A percentile compares a stretch with the other conserved stretches of the same genome.
Evolutionary conservation across 805 yeast species (phyloP).

Genomic region (Hanseniaspora singularis): DNA sequence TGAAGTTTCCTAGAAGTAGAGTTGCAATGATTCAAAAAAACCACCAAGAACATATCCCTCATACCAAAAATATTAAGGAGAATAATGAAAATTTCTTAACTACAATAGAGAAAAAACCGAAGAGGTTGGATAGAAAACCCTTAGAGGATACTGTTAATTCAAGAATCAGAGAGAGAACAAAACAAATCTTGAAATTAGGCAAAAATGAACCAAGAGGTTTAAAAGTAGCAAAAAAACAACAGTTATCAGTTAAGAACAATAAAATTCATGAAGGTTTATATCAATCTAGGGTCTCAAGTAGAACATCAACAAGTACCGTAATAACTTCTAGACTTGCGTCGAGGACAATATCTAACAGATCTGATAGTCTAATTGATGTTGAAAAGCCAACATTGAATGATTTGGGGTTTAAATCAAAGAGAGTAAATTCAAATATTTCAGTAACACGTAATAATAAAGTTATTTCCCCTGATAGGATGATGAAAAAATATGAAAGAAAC

Average conservation of each 20-base stretch:
- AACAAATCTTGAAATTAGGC: too few species aligned
- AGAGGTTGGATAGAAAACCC: background rate
- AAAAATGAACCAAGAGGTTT: too few species aligned
- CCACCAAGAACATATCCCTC: background rate
- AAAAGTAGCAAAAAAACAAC: too few species aligned
- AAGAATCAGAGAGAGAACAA: background rate
- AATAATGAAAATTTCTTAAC: too few species aligned
- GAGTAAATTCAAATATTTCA: too few species aligned
- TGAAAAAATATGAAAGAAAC: conserved; percentile 1
- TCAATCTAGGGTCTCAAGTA: background rate
- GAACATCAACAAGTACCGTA: background rate
- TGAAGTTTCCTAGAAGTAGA: conserved; percentile 28
- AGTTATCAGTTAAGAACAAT: too few species aligned
- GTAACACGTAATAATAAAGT: too few species aligned
- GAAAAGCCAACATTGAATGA: background rate
- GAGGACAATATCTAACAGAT: background rate
- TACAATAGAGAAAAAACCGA: too few species aligned
- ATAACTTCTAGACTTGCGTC: background rate
- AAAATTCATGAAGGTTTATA: too few species aligned
- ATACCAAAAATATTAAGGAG: too few species aligned
- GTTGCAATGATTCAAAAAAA: conserved; percentile 17
- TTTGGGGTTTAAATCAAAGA: background rate
- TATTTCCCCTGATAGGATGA: background rate
- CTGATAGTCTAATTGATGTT: background rate
- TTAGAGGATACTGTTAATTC: background rate